Conservation (phyloP, 257 asterid genomes). For the Nicotiana tomentosiformis region DNA sequence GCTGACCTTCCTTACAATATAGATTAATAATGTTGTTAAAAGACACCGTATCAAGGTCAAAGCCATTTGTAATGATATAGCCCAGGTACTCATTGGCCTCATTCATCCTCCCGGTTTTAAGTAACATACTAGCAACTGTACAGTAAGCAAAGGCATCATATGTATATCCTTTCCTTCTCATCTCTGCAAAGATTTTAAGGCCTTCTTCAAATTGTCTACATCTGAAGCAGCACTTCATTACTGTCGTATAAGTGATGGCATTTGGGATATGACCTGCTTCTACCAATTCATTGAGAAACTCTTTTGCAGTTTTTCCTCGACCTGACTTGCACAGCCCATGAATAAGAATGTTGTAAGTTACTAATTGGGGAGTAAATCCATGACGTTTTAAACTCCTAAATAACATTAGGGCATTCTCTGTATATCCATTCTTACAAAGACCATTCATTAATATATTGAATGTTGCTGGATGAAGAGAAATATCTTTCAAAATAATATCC, state of each 20-base stretch:
- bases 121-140: constrained; percentile 61
- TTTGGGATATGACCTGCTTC: constrained; percentile 52
- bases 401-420: constrained; percentile 50
- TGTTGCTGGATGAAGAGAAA: constrained; percentile 50
- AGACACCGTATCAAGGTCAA: constrained; percentile 65
- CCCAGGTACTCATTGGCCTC: constrained; percentile 48
- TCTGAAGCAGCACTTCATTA: constrained; percentile 65
- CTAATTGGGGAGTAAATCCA: constrained; percentile 54
- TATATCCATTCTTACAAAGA: constrained; percentile 60
- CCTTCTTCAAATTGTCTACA: constrained; percentile 47
- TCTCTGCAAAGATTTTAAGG: constrained; percentile 53
- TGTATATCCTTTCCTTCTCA: constrained; percentile 75
- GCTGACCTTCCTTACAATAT: constrained; percentile 56
- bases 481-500: constrained; percentile 40
- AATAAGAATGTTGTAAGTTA: constrained; percentile 78
- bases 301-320: constrained; percentile 41
- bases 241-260: constrained; percentile 79
- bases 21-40: constrained; percentile 68
- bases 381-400: constrained; percentile 46
- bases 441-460: constrained; percentile 70
- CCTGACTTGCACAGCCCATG: constrained; percentile 49
- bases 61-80: constrained; percentile 64
- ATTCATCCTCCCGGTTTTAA: constrained; percentile 42
- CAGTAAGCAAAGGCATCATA: constrained; percentile 73
- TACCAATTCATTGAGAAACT: constrained; percentile 56